Conservation (phyloP, 345 rosid genomes). For the Pelargonium nanum region DNA sequence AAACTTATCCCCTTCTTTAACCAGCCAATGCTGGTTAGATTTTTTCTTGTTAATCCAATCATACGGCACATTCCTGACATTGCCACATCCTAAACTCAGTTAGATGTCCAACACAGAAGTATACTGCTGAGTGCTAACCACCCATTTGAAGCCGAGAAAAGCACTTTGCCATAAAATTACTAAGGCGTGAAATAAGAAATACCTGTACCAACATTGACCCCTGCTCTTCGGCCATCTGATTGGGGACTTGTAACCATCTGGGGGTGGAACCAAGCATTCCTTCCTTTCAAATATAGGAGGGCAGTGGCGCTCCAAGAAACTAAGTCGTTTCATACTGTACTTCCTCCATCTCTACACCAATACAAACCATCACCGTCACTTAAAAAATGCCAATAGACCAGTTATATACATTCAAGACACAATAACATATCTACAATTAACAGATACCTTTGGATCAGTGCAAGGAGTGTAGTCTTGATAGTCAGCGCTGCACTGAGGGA, state of each 20-base stretch:
- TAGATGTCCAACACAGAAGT: not conserved
- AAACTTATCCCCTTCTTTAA: conserved; percentile 88
- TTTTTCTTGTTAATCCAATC: conserved; percentile 96
- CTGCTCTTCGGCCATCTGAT: conserved; percentile 95
- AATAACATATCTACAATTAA: not conserved
- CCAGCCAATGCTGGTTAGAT: conserved; percentile 93
- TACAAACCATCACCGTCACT: not conserved
- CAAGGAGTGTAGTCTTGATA: conserved; percentile 97
- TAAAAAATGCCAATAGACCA: not conserved
- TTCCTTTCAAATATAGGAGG: conserved; percentile 83
- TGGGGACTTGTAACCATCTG: conserved; percentile 89
- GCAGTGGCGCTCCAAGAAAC: conserved; percentile 93
- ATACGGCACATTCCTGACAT: conserved; percentile 89
- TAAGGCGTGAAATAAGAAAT: conserved; percentile 11
- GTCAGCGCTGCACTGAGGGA: conserved; percentile 69
- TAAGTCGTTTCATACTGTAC: conserved; percentile 73
- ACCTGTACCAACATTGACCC: conserved; percentile 96
- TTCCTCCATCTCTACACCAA: conserved; percentile 78
- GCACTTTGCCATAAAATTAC: too few relatives aligned
- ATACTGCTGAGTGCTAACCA: too few relatives aligned
- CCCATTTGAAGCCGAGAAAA: not conserved
- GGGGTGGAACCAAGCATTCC: conserved; percentile 90
- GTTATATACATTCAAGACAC: not conserved
- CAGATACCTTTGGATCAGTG: conserved; percentile 83
- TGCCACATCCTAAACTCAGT: not conserved